Evolutionary conservation across 2,329 filamentous ascomycete genomes (phyloP), one percentile per base, ranked within the genome.

Genomic region (Mariannaea sp.): DNA sequence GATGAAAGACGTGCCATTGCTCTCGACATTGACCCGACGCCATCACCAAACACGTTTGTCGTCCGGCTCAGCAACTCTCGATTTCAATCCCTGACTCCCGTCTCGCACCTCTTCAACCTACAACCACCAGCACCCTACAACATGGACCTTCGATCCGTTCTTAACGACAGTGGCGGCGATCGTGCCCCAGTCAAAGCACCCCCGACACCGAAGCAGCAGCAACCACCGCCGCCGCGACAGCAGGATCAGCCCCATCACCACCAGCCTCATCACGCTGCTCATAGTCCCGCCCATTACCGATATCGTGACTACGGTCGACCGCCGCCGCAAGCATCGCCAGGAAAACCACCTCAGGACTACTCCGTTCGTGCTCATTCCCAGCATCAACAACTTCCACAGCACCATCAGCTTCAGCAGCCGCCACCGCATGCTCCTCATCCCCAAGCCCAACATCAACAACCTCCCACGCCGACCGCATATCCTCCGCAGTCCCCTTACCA

Each of bases 141-240:
- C 49, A 78, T 83, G 80, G 80, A 83, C 73, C 74, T 83, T 52
- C 71, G 74, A 58, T 77, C 76, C 13, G 79, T 85, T 63, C 70
- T 85, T 41, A 85, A 84, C 68, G 81, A 80, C 56, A 71, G 71
- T 52, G 77, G 72, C 53, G 77, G 72, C 61, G 76, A 73, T 44
- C 68, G 71, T 57, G 65, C 67, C 39, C 68, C 70, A 44, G 63
- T 68, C 50, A 70, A 70, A 57, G 67, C 70, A 46, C 64, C 65
- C 36, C 65, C 63, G 29, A 65, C 65, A 51, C 68, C 65, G 24
- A 67, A 65, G 48, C 71, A 70, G 60, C 71, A 69, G 39, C 71
- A 69, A 38, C 69, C 72, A 42, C 70, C 67, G 42, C 65, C 65
- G 46, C 65, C 58, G 32, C 69, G 58, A 22, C 68, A 64, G 35